Conservation (phyloP, 2,329 filamentous ascomycete species). For the Exserohilum turcica region DNA sequence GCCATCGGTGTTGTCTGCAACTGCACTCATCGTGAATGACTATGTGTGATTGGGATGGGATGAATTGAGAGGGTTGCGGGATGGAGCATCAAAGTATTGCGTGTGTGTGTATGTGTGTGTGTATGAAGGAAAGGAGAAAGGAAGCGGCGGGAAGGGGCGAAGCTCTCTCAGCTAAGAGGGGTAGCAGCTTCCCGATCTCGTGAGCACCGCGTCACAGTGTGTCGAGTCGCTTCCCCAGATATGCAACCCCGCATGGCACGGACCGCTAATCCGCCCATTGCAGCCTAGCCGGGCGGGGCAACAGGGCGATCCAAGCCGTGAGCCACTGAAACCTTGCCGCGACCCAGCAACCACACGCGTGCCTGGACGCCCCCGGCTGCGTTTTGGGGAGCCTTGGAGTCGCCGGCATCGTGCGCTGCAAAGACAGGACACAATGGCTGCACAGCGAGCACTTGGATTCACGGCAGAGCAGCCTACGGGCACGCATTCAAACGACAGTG, state of each 20-base stretch:
- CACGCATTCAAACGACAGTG: neutral
- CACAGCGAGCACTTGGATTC: neutral
- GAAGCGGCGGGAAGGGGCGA: constrained; percentile 18
- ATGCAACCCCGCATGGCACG: constrained; percentile 32
- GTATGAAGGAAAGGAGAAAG: constrained; percentile 10
- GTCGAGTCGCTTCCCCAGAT: constrained; percentile 30
- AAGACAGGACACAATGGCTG: neutral
- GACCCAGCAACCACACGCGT: constrained; percentile 13
- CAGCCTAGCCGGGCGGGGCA: constrained; percentile 25
- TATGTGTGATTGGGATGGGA: constrained; percentile 21
- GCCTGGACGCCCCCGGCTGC: constrained; percentile 13
- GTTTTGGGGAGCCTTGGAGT: neutral
- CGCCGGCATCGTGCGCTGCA: neutral
- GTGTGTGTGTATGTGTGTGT: too few relatives aligned
- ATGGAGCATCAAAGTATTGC: constrained; percentile 25
- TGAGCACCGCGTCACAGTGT: constrained; percentile 28
- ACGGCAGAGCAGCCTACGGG: neutral
- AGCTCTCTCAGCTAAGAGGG: constrained; percentile 29
- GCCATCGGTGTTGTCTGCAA: constrained; percentile 46
- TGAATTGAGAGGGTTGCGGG: constrained; percentile 23
- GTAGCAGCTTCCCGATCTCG: constrained; percentile 27
- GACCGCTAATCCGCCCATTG: constrained; percentile 19
- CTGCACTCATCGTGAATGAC: constrained; percentile 48
- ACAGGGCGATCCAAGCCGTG: constrained; percentile 19
- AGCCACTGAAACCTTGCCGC: constrained; percentile 16